Percentiles rank a stretch among this genome's conserved stretches.
phyloP scores from a whole-genome alignment of 1,139 yeast genomes.

The Hyphopichia buzzinii region DNA sequence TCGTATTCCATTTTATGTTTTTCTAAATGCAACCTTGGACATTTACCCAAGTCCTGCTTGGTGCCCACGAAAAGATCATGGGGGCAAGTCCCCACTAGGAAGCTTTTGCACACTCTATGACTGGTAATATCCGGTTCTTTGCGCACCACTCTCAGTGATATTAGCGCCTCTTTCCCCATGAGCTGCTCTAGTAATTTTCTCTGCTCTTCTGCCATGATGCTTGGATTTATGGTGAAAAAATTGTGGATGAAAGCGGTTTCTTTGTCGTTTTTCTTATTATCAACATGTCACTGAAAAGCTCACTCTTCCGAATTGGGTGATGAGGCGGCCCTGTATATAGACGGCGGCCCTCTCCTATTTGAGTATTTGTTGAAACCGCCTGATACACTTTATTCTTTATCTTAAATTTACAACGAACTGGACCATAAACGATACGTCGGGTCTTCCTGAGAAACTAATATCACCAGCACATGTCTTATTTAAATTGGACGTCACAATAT shows the following conservation, averaged over 20 bases:
- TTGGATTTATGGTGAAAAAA: no score
- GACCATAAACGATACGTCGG: no score
- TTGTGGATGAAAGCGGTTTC: no score
- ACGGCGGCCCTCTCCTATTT: not conserved
- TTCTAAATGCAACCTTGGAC: conserved; percentile 76
- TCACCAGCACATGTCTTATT: no score
- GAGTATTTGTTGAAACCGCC: not conserved
- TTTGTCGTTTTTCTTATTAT: no score
- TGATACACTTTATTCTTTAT: no score
- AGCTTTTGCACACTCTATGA: conserved; percentile 73
- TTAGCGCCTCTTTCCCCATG: conserved; percentile 67
- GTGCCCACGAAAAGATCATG: conserved; percentile 82
- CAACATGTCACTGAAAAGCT: no score
- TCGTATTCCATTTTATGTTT: conserved; percentile 74
- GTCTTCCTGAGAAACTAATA: no score
- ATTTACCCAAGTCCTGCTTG: conserved; percentile 78
- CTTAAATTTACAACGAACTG: no score
- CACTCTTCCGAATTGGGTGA: no score
- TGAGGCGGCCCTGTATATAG: not conserved
- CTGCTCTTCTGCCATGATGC: conserved; percentile 66
- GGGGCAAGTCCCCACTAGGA: conserved; percentile 85
- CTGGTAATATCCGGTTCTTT: conserved; percentile 56
- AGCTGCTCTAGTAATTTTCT: conserved; percentile 74
- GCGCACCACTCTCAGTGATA: conserved; percentile 34
- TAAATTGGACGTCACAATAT: no score